These are phyloP conservation scores for Nakazawaea ernobii DNA, from an alignment of 805 yeast species.

Conservation along the genomic window DNA sequence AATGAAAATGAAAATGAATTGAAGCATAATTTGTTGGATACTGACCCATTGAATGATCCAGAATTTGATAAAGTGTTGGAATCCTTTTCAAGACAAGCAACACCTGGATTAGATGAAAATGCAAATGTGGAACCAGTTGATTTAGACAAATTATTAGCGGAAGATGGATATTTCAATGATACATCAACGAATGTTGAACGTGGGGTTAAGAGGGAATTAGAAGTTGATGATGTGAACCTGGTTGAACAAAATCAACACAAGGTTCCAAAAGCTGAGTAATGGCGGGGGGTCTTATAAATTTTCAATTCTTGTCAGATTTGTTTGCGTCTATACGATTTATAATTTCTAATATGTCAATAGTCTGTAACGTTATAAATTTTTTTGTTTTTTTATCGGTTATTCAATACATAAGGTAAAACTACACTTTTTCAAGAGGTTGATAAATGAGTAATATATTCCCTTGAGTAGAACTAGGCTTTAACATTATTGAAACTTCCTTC, in stretches of 20 bases:
- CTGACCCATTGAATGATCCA: constrained; percentile 7
- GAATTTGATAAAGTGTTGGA: constrained; percentile 16
- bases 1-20: neutral
- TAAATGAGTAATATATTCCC: too few species aligned
- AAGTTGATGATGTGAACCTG: neutral
- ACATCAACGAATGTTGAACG: neutral
- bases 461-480: constrained; percentile 38
- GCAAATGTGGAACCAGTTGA: constrained; percentile 3
- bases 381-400: too few species aligned
- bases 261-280: neutral
- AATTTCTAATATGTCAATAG: too few species aligned
- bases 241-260: neutral
- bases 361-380: too few species aligned
- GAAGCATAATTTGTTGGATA: neutral
- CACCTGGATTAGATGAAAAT: constrained; percentile 11
- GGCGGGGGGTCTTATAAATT: too few species aligned
- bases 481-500: constrained; percentile 90
- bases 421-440: too few species aligned
- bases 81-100: constrained; percentile 13
- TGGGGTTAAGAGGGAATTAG: neutral
- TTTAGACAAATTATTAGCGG: constrained; percentile 8
- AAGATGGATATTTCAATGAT: constrained; percentile 7
- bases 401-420: too few species aligned
- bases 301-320: too few species aligned
- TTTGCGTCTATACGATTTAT: too few species aligned